phyloP scores from a whole-genome alignment of 2,329 filamentous ascomycete species.

The Sphaerostilbella broomeana region DNA sequence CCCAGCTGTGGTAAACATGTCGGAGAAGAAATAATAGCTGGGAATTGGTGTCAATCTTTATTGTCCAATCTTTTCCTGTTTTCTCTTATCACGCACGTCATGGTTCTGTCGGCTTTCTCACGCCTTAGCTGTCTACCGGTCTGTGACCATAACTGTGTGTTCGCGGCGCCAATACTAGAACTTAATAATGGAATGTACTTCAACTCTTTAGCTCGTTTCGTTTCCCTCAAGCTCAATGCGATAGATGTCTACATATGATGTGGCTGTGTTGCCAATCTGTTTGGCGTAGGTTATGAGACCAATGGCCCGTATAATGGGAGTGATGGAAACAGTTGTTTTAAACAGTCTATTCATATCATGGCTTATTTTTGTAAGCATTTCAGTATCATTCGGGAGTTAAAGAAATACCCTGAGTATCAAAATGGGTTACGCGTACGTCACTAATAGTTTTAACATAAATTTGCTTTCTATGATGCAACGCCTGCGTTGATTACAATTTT shows the following conservation, averaged over 20 bases:
- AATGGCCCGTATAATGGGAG: neutral
- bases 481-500: no score
- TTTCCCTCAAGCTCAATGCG: conserved; percentile 6
- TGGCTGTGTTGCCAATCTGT: neutral
- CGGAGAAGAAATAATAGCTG: conserved; percentile 22
- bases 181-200: conserved; percentile 40
- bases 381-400: neutral
- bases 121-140: conserved; percentile 13
- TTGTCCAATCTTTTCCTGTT: conserved; percentile 27
- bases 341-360: neutral
- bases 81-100: conserved; percentile 30
- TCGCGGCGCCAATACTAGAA: conserved; percentile 32
- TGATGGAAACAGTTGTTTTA: neutral
- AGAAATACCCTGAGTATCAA: no score
- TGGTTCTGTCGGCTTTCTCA: conserved; percentile 25
- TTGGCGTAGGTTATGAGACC: neutral
- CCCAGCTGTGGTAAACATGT: conserved; percentile 44
- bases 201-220: conserved; percentile 8
- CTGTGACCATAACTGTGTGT: conserved; percentile 11
- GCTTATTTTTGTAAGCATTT: neutral
- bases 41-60: conserved; percentile 32
- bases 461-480: no score
- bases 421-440: conserved; percentile 12
- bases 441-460: no score
- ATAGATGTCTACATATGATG: conserved; percentile 5